Conservation (phyloP, 768 basidiomycete species). For the Sporobolomyces roseus region DNA sequence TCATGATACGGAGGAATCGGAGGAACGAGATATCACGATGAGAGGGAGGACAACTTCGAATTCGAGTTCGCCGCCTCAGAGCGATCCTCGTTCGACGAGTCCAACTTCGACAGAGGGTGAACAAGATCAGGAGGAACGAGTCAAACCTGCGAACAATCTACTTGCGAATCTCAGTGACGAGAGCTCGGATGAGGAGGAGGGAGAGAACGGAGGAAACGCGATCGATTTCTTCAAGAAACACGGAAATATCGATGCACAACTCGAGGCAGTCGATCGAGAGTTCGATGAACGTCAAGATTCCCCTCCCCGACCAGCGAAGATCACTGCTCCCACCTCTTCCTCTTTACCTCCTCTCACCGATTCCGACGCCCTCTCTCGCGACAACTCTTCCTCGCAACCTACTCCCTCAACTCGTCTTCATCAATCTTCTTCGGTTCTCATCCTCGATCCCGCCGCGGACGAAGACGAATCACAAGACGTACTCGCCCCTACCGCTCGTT, state of each 20-base stretch:
- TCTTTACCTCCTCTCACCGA: conserved; percentile 19
- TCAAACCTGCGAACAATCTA: neutral
- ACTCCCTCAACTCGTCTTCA: neutral
- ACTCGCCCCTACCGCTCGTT: neutral
- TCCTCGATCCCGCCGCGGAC: neutral
- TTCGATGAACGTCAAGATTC: neutral
- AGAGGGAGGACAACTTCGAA: neutral
- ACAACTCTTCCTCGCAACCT: neutral
- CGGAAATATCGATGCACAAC: neutral
- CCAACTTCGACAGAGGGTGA: conserved; percentile 32
- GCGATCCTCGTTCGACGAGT: conserved; percentile 30
- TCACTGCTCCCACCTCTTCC: neutral
- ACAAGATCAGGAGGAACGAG: neutral
- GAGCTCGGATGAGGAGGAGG: neutral
- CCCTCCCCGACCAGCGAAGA: neutral
- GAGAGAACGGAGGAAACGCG: neutral
- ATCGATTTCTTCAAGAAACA: neutral
- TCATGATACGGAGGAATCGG: neutral
- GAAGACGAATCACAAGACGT: neutral
- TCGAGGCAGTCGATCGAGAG: conserved; percentile 17
- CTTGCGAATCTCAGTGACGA: conserved; percentile 1
- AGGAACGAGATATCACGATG: neutral
- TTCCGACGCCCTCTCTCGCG: neutral
- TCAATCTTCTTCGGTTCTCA: neutral
- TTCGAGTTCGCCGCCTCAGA: conserved; percentile 11